Conservation (phyloP, 805 yeast species). For the Metschnikowia matae region DNA sequence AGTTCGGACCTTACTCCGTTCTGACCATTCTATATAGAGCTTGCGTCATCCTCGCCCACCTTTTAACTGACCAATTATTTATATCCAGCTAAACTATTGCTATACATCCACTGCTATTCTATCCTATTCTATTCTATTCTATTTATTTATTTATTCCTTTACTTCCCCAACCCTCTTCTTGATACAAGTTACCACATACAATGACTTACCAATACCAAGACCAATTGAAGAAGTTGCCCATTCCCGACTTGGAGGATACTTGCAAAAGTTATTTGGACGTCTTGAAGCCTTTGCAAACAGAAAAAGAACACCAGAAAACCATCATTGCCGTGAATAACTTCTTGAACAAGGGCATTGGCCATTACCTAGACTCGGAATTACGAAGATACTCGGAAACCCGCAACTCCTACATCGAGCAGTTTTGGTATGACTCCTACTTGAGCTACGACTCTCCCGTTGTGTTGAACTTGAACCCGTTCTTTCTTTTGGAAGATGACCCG, state of each 20-base stretch:
- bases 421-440: slow-evolving; percentile 89
- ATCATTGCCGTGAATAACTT: slow-evolving; percentile 53
- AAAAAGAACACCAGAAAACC: slow-evolving; percentile 61
- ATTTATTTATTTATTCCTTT: slow-evolving; percentile 1
- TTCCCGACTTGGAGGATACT: slow-evolving; percentile 70
- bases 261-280: slow-evolving; percentile 61
- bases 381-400: slow-evolving; percentile 57
- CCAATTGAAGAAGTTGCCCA: slow-evolving; percentile 64
- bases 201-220: slow-evolving; percentile 57
- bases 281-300: slow-evolving; percentile 78
- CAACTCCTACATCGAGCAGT: slow-evolving; percentile 85
- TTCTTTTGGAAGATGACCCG: slow-evolving; percentile 87
- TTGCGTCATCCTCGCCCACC: background rate
- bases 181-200: background rate
- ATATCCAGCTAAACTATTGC: background rate
- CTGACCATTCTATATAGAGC: slow-evolving; percentile 5
- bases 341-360: slow-evolving; percentile 46
- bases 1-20: slow-evolving; percentile 15
- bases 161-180: background rate
- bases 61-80: background rate
- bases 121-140: too few relatives aligned
- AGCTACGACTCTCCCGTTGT: slow-evolving; percentile 88
- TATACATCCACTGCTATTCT: background rate
- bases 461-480: slow-evolving; percentile 86
- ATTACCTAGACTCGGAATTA: slow-evolving; percentile 61